These are phyloP conservation scores for Mollisia scopiformis DNA, from an alignment of 2,329 filamentous ascomycete species.

Conservation along the genomic window DNA sequence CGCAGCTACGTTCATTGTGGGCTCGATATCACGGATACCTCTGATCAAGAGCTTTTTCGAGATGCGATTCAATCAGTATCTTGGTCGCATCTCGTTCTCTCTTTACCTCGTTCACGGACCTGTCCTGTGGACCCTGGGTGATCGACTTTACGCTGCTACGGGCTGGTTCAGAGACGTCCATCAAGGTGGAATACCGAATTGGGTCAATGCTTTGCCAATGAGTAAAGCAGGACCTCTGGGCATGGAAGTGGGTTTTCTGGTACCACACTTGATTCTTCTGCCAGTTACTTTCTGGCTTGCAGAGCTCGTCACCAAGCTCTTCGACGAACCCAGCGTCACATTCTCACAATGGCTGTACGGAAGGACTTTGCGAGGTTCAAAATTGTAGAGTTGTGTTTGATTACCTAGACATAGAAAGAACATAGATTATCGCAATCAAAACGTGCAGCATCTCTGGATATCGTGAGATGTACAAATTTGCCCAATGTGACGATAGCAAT, in stretches of 20 bases:
- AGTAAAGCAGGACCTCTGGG: slow-evolving; percentile 67
- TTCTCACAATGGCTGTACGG: slow-evolving; percentile 61
- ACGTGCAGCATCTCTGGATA: neutral
- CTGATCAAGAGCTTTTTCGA: slow-evolving; percentile 65
- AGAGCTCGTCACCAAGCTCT: slow-evolving; percentile 56
- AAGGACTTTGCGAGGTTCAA: slow-evolving; percentile 25
- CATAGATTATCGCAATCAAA: neutral
- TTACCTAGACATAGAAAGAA: neutral
- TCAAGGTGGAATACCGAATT: slow-evolving; percentile 50
- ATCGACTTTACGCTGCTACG: slow-evolving; percentile 63
- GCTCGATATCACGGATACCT: slow-evolving; percentile 56
- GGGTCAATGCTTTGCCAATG: slow-evolving; percentile 63
- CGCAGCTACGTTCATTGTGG: slow-evolving; percentile 61
- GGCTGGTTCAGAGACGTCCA: slow-evolving; percentile 57
- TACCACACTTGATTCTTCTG: slow-evolving; percentile 61
- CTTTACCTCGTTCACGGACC: slow-evolving; percentile 69
- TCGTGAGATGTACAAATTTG: neutral
- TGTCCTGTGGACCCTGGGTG: slow-evolving; percentile 60
- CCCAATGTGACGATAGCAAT: neutral
- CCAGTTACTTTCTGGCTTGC: slow-evolving; percentile 63
- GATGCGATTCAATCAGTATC: slow-evolving; percentile 59
- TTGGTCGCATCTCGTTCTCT: slow-evolving; percentile 64
- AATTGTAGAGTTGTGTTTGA: neutral
- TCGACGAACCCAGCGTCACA: slow-evolving; percentile 64
- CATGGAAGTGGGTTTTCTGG: slow-evolving; percentile 61